Evolutionary conservation across 257 asterid genomes (phyloP).

Genomic region (Solanum ahanhuiri): DNA sequence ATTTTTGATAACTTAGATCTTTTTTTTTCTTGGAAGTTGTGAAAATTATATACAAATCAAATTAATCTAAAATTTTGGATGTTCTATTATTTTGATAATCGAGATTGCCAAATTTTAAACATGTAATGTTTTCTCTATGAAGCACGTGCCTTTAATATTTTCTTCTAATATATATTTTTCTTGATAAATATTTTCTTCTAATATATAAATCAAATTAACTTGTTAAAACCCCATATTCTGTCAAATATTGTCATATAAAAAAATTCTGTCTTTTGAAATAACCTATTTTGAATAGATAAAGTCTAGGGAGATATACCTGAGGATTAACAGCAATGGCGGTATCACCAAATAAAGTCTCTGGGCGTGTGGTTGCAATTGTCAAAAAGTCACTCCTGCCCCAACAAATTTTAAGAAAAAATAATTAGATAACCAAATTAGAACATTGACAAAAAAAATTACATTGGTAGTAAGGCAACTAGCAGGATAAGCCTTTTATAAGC

Average conservation of each 20-base stretch:
- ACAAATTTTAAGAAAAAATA: background rate
- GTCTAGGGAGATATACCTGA: slow-evolving; percentile 31
- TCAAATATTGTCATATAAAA: background rate
- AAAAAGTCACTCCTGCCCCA: slow-evolving; percentile 65
- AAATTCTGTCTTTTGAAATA: background rate
- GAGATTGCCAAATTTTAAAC: background rate
- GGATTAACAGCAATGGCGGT: slow-evolving; percentile 95
- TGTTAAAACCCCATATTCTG: background rate
- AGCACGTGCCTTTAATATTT: background rate
- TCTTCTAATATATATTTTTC: background rate
- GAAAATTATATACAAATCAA: background rate
- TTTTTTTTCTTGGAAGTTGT: background rate
- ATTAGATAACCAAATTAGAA: background rate
- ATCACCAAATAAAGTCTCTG: slow-evolving; percentile 98
- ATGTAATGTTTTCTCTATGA: background rate
- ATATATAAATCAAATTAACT: background rate
- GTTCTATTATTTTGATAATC: background rate
- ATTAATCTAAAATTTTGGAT: background rate
- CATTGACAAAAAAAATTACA: background rate
- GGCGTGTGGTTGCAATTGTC: slow-evolving; percentile 95
- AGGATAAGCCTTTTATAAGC: background rate
- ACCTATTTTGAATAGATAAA: background rate
- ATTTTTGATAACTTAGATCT: background rate
- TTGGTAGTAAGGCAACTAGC: background rate
- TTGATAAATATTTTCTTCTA: background rate